Conservation (phyloP, 1,284 basidiomycete genomes). For the Marasmius oreades region DNA sequence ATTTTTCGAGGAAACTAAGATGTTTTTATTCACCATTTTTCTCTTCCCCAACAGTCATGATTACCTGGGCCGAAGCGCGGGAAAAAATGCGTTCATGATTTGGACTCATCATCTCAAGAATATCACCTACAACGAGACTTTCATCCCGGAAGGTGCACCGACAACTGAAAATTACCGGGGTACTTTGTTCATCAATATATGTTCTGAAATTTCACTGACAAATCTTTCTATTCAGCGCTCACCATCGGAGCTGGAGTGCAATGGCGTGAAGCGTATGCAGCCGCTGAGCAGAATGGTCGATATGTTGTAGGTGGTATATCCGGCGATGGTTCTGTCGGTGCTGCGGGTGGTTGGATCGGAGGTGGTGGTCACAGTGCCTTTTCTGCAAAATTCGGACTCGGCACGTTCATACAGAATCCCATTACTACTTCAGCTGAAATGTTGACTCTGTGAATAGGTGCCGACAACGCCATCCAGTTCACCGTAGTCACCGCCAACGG, state of each 20-base stretch:
- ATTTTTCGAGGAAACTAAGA: neutral
- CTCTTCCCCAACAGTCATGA: slow-evolving; percentile 28
- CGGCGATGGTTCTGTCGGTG: slow-evolving; percentile 25
- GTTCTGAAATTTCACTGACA: neutral
- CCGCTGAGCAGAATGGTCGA: slow-evolving; percentile 26
- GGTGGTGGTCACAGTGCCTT: slow-evolving; percentile 14
- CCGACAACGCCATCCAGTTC: slow-evolving; percentile 39
- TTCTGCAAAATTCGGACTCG: slow-evolving; percentile 39
- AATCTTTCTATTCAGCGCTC: slow-evolving; percentile 20
- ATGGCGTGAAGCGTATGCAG: slow-evolving; percentile 39
- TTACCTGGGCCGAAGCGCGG: slow-evolving; percentile 31
- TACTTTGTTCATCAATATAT: neutral
- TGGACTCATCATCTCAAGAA: slow-evolving; percentile 38
- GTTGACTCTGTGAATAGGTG: slow-evolving; percentile 21
- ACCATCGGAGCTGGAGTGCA: slow-evolving; percentile 43
- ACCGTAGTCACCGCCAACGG: slow-evolving; percentile 36
- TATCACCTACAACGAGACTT: slow-evolving; percentile 26
- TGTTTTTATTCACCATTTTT: neutral
- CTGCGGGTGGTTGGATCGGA: slow-evolving; percentile 6
- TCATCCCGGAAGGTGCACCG: slow-evolving; percentile 27
- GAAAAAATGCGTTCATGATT: slow-evolving; percentile 28
- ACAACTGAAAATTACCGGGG: slow-evolving; percentile 17
- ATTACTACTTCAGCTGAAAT: neutral
- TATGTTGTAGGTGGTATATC: slow-evolving; percentile 35
- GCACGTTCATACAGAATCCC: slow-evolving; percentile 18